Percentiles rank a stretch among this genome's conserved stretches.
Evolutionary conservation across 495 filamentous ascomycete species (phyloP).

Genomic region (Geopyxis carbonaria): DNA sequence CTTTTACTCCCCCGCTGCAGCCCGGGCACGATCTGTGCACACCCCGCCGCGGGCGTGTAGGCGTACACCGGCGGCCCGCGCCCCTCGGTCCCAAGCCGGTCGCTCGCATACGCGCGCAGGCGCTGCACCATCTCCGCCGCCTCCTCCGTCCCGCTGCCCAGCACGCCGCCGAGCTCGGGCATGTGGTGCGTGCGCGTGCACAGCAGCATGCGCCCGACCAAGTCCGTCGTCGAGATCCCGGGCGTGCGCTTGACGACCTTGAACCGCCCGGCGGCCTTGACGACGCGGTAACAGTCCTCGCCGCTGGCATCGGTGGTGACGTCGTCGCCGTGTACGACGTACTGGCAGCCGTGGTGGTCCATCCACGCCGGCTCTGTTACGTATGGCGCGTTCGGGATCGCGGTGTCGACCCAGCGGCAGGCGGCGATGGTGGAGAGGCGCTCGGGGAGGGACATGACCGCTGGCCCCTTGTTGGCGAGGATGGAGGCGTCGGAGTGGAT

Average conservation of each 20-base stretch:
- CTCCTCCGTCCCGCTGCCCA: constrained; percentile 33
- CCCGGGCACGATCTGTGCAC: constrained; percentile 48
- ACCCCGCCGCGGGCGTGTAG: constrained; percentile 30
- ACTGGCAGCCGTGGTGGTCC: constrained; percentile 78
- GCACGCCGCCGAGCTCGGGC: constrained; percentile 39
- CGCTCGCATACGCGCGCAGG: constrained; percentile 70
- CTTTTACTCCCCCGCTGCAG: constrained; percentile 56
- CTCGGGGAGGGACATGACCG: constrained; percentile 86
- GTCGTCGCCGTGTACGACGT: constrained; percentile 84
- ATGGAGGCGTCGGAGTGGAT: constrained; percentile 92
- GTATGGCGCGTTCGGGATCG: constrained; percentile 77
- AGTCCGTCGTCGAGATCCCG: constrained; percentile 88
- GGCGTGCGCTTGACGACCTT: constrained; percentile 91
- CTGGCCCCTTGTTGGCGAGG: constrained; percentile 89
- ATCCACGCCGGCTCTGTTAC: constrained; percentile 90
- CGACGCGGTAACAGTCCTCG: constrained; percentile 91
- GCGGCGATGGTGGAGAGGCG: constrained; percentile 78
- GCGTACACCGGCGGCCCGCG: constrained; percentile 18
- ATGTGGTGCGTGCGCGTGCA: constrained; percentile 84
- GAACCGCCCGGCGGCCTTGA: constrained; percentile 82
- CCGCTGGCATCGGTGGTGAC: constrained; percentile 72
- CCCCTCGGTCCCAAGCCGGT: constrained; percentile 37
- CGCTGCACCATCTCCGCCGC: constrained; percentile 46
- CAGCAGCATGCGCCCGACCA: constrained; percentile 91
- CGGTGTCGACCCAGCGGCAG: constrained; percentile 79